These are phyloP conservation scores for Cryptococcus deneoformans DNA, from an alignment of 1,284 basidiomycete genomes.

Conservation along the genomic window DNA sequence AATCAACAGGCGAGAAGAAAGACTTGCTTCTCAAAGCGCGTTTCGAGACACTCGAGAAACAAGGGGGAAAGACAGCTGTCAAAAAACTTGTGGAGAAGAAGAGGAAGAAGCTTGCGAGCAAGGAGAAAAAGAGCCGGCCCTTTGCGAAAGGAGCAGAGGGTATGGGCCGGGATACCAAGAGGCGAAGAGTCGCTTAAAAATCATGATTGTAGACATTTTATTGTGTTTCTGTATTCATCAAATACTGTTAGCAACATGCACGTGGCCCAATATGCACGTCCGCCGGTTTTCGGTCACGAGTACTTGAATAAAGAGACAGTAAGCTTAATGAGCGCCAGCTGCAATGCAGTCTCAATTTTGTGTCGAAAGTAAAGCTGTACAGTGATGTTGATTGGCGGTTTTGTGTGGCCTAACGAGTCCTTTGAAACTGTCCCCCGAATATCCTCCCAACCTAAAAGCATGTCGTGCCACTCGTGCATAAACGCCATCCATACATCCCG, in stretches of 20 bases:
- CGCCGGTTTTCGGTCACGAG: no score
- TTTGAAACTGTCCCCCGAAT: no score
- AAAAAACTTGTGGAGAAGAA: constrained; percentile 86
- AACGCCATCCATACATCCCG: background rate
- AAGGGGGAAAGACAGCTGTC: constrained; percentile 73
- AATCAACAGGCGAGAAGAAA: constrained; percentile 64
- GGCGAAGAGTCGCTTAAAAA: background rate
- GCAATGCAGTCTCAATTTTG: background rate
- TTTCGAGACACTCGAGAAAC: constrained; percentile 68
- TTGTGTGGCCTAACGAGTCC: background rate
- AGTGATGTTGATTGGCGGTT: no score
- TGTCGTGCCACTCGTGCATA: background rate
- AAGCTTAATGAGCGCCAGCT: no score
- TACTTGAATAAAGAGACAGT: no score
- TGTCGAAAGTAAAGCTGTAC: no score
- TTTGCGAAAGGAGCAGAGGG: constrained; percentile 49
- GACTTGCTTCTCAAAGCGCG: constrained; percentile 67
- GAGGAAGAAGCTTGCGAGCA: constrained; percentile 79
- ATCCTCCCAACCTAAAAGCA: background rate
- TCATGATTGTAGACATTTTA: background rate
- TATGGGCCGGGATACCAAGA: constrained; percentile 10
- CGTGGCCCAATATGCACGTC: no score
- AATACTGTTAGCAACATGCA: no score
- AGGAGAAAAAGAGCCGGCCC: constrained; percentile 86
- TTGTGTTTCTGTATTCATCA: no score